Conservation (phyloP, 495 filamentous ascomycete genomes). For the Podospora comata region DNA sequence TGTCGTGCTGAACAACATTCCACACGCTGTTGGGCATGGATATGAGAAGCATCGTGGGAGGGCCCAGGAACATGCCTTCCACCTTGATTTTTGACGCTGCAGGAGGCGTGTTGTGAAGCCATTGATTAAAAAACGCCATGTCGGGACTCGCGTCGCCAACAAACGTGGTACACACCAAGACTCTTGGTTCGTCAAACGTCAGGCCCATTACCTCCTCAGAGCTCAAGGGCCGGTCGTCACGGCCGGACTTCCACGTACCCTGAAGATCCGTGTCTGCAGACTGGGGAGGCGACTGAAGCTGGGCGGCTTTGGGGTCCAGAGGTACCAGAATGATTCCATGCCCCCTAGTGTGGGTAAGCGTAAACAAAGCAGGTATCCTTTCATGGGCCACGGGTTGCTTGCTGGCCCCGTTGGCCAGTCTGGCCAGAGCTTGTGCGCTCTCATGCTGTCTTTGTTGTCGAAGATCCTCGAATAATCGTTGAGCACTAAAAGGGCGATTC, state of each 20-base stretch:
- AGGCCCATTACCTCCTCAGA: constrained; percentile 45
- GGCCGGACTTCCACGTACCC: constrained; percentile 28
- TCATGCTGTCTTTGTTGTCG: constrained; percentile 42
- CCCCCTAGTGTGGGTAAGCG: constrained; percentile 46
- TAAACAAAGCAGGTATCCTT: constrained; percentile 47
- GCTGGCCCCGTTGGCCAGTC: constrained; percentile 42
- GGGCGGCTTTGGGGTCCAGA: constrained; percentile 33
- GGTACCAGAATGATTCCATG: constrained; percentile 47
- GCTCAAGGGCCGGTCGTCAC: constrained; percentile 38
- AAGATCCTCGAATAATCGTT: constrained; percentile 51
- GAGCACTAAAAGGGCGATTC: constrained; percentile 48
- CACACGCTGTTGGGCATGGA: constrained; percentile 55
- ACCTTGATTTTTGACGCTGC: constrained; percentile 51
- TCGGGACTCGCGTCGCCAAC: constrained; percentile 55
- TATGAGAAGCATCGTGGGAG: constrained; percentile 54
- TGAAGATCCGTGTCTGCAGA: constrained; percentile 38
- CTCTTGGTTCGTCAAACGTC: constrained; percentile 51
- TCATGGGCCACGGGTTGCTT: constrained; percentile 37
- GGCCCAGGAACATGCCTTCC: constrained; percentile 58
- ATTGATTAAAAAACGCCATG: constrained; percentile 56
- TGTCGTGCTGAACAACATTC: constrained; percentile 56
- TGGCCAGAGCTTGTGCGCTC: constrained; percentile 35
- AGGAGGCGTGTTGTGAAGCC: constrained; percentile 49
- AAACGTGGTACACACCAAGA: constrained; percentile 55
- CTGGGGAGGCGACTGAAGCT: constrained; percentile 41